Percentiles rank a stretch among this genome's conserved stretches.
phyloP scores from a whole-genome alignment of 257 asterid species.

The Coffea canephora region DNA sequence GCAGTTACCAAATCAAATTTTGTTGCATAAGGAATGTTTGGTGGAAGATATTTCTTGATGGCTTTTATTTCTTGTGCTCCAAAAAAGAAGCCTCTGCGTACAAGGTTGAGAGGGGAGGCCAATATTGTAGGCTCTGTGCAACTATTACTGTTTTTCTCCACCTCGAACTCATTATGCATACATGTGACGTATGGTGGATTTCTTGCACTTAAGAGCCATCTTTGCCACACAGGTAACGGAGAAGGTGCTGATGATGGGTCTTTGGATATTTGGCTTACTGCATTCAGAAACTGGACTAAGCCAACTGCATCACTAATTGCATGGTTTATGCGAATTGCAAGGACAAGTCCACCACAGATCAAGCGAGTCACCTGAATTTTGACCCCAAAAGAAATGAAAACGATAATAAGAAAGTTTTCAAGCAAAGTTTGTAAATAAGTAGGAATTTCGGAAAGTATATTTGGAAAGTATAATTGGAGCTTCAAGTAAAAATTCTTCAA shows the following conservation, averaged over 20 bases:
- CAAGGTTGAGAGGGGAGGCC: background rate
- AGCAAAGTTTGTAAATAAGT: too few species aligned
- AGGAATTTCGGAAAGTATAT: too few species aligned
- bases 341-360: slow-evolving; percentile 13
- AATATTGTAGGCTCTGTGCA: background rate
- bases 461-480: too few species aligned
- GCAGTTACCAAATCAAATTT: background rate
- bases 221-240: background rate
- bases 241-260: slow-evolving; percentile 13
- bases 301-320: slow-evolving; percentile 6
- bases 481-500: too few species aligned
- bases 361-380: slow-evolving; percentile 8
- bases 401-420: too few species aligned
- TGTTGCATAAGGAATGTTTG: too few species aligned
- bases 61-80: slow-evolving; percentile 4
- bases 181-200: background rate
- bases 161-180: background rate
- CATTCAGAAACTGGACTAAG: slow-evolving; percentile 2
- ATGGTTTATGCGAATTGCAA: slow-evolving; percentile 14
- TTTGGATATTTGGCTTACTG: slow-evolving; percentile 6
- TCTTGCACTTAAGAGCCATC: slow-evolving; percentile 11
- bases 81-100: slow-evolving; percentile 4
- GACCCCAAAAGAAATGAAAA: too few species aligned
- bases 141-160: background rate
- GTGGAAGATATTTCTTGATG: background rate